Base-by-base conservation (phyloP, 345 rosid genomes). In the Lepidium africanum region DNA sequence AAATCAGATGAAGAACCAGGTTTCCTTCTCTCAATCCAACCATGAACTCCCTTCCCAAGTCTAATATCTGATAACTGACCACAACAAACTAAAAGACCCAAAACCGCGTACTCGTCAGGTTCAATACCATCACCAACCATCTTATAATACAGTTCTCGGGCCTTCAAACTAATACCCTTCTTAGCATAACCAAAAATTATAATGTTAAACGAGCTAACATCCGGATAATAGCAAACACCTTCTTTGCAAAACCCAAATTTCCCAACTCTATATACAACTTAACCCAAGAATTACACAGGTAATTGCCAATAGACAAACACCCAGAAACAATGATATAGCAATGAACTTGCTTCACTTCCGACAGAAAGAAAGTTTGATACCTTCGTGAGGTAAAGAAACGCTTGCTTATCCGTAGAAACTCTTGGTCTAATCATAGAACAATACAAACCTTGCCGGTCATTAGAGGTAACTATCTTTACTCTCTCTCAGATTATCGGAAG, bases 161-260 rank as follows among this genome's bases (percentile, higher is more conserved):
- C 91, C 67, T 82, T 80, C 59, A 71, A 70, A 59, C 76, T 54
- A 63, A 12, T 73, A 13, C 85, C 85, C 54, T 70, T 77, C 78
- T 78, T 83, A 4, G 81, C 86, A 50, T 76, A 84, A 30, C 85
- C 85, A 62, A 73, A 80, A 75, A 87, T 84, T 78, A 87, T 73
- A 4, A 76, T 69, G 36, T 81, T 87, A 71, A 78, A 87, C 10
- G 92, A 76, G 11, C 78, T 75, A 9, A 57, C 68, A 83, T 87
- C 82, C 53, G 72, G 71, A 80, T 84, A 65, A 19, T 5, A 40
- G 8, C 65, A 48, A 84, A 83, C 60, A 84, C 51, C 57, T 64
- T 50, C 37, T 69, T 27, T 1, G 92, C 89, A 65, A 73, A 79
- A 41, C 55, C 76, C 45, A 80, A 73, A 72, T 64, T 63, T 41